Base-by-base conservation (phyloP, 2,329 filamentous ascomycete genomes). In the Diplodia corticola region DNA sequence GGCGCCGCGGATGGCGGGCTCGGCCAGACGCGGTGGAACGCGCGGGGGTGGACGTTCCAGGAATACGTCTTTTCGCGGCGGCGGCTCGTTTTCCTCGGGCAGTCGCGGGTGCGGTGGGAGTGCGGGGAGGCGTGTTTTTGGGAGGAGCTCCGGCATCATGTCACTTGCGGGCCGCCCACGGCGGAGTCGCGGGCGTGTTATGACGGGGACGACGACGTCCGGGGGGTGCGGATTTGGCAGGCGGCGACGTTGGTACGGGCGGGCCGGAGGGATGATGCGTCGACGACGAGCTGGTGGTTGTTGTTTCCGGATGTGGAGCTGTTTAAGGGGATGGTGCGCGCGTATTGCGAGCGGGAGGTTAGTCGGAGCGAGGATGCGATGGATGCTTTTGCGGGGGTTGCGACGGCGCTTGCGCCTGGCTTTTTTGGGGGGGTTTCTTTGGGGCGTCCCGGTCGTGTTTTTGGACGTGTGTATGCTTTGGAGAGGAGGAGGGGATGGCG, bases 11-110 rank as follows among this genome's bases (percentile, higher is more conserved):
- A n/a, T n/a, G 51, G 51, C 1, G 30, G 35, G 0, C 15, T 57
- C 2, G 3, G 13, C 15, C 15, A 44, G 6, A 44, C 30, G 3
- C 15, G 4, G 10, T 57, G 35, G 35, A 17, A 57, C 12, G 44
- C 12, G 3, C 28, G 60, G 17, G 63, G 53, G 13, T 66, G 54
- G 51, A 66, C 55, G 7, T 63, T 63, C 7, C 60, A 63, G 26
- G 60, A 63, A 7, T 63, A 50, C 17, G n/a, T 63, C 2, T 63
- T 63, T 28, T 50, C 60, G 10, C 35, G 49, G 17, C 26, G 60
- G 3, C 35, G 17, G 2, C 60, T 63, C 15, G 28, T 63, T 3
- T 63, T 63, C 28, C 15, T 44, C 13, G 70, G n/a, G 5, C 28
- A 24, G 4, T 35, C 51, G 4, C n/a, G n/a, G n/a, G 51, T 55